A percentile compares a stretch with the other conserved stretches of the same genome.
These are phyloP conservation scores for Sporothrix brunneoviolacea DNA, from an alignment of 2,329 filamentous ascomycete species.

Conservation along the genomic window DNA sequence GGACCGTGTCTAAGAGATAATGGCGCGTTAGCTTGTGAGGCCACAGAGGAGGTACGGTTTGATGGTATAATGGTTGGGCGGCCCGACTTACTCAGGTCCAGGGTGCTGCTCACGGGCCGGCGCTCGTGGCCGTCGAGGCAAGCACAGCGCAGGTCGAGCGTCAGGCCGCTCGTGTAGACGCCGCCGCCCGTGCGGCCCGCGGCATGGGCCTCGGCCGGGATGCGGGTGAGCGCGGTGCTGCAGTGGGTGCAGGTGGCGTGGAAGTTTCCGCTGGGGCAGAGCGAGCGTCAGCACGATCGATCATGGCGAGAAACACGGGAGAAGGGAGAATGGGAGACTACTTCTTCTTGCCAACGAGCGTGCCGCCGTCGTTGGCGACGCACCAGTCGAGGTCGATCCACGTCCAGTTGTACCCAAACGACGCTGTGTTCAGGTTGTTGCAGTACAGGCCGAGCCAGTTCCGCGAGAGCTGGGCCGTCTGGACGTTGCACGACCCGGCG, in stretches of 20 bases:
- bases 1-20: conserved; percentile 25
- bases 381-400: conserved; percentile 32
- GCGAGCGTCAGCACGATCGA: neutral
- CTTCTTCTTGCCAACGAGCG: conserved; percentile 19
- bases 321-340: conserved; percentile 4
- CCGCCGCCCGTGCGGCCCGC: conserved; percentile 2
- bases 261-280: conserved; percentile 20
- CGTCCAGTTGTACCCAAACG: conserved; percentile 34
- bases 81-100: conserved; percentile 25
- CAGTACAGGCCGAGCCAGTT: conserved; percentile 34
- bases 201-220: neutral
- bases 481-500: conserved; percentile 30
- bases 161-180: conserved; percentile 8
- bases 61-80: too few relatives aligned
- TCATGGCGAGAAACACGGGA: neutral
- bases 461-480: conserved; percentile 27
- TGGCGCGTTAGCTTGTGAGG: neutral
- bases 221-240: neutral
- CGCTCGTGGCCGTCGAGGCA: conserved; percentile 17
- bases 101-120: neutral
- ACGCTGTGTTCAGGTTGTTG: conserved; percentile 29
- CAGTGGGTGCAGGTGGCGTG: conserved; percentile 21
- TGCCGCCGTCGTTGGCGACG: conserved; percentile 23
- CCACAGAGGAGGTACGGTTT: too few relatives aligned
- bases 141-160: conserved; percentile 21